Conservation (phyloP, 352 stramenopile species). For the Pythium guiyangense region DNA sequence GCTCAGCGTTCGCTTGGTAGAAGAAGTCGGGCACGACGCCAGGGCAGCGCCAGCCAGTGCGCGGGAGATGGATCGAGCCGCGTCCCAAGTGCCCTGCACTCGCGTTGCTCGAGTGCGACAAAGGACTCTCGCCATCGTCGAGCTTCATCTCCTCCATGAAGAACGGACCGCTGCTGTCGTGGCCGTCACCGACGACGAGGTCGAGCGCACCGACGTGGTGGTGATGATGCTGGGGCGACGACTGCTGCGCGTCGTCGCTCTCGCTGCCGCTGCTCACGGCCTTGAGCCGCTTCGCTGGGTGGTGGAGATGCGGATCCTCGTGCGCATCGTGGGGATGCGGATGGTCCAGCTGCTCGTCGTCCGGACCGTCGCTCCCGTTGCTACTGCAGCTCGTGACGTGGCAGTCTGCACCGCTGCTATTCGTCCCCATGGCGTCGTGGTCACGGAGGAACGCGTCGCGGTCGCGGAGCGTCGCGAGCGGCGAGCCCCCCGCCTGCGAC, state of each 20-base stretch:
- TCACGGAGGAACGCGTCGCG: slow-evolving; percentile 10
- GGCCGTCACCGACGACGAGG: slow-evolving; percentile 4
- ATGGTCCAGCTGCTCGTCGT: background rate
- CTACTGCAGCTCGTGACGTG: background rate
- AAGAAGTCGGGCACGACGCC: slow-evolving; percentile 52
- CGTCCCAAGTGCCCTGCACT: background rate
- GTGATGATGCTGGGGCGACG: background rate
- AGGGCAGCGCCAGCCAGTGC: slow-evolving; percentile 53
- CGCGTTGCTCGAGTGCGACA: background rate
- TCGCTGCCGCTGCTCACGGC: slow-evolving; percentile 11
- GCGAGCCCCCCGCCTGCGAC: slow-evolving; percentile 8
- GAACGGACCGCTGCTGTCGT: slow-evolving; percentile 12
- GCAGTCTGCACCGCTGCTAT: background rate
- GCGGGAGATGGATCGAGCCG: slow-evolving; percentile 33
- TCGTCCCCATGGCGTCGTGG: slow-evolving; percentile 3
- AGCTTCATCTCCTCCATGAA: slow-evolving; percentile 25
- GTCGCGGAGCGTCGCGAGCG: background rate
- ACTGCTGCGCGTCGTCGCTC: slow-evolving; percentile 12
- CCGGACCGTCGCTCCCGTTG: background rate
- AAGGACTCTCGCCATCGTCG: slow-evolving; percentile 9
- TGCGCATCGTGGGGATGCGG: too few species aligned
- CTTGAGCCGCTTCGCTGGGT: slow-evolving; percentile 20
- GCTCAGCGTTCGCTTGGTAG: slow-evolving; percentile 40
- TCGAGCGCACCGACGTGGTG: slow-evolving; percentile 9
- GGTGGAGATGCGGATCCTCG: background rate